Conservation (phyloP, 106 monocot genomes). For the Ottelia alismoides region DNA sequence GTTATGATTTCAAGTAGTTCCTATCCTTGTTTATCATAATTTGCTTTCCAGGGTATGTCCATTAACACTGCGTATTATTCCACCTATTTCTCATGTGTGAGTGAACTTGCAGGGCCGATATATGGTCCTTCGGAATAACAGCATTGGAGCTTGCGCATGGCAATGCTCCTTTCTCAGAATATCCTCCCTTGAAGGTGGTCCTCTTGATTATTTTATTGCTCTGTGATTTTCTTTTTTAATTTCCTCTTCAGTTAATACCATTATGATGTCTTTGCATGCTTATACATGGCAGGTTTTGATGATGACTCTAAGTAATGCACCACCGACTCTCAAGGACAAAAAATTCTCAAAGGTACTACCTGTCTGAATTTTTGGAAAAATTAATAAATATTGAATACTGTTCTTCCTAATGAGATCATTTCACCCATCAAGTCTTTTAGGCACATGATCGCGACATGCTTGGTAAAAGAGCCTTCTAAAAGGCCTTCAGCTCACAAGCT, state of each 20-base stretch:
- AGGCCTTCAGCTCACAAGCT: slow-evolving; percentile 71
- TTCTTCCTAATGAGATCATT: no score
- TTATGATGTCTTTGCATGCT: background rate
- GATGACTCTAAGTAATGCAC: slow-evolving; percentile 89
- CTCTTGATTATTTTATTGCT: no score
- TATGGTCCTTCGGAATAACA: slow-evolving; percentile 98
- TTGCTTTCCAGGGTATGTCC: background rate
- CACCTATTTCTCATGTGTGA: background rate
- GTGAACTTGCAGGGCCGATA: slow-evolving; percentile 53
- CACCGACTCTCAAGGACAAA: slow-evolving; percentile 71
- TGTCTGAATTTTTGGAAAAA: no score
- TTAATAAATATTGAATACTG: no score
- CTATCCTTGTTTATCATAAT: background rate
- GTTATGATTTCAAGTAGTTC: slow-evolving; percentile 90
- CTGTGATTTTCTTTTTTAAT: no score
- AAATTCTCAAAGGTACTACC: slow-evolving; percentile 81
- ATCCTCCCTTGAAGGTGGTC: slow-evolving; percentile 94
- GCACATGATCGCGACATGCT: slow-evolving; percentile 80
- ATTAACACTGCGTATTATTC: no score
- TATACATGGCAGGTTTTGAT: slow-evolving; percentile 45
- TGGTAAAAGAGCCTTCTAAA: slow-evolving; percentile 89
- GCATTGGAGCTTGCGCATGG: slow-evolving; percentile 96
- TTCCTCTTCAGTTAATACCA: no score
- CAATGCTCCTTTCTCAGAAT: slow-evolving; percentile 83
- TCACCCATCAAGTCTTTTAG: slow-evolving; percentile 76